Percentiles rank a stretch among this genome's conserved stretches.
Conservation (phyloP, 352 stramenopile genomes). For the Phytophthora ramorum region DNA sequence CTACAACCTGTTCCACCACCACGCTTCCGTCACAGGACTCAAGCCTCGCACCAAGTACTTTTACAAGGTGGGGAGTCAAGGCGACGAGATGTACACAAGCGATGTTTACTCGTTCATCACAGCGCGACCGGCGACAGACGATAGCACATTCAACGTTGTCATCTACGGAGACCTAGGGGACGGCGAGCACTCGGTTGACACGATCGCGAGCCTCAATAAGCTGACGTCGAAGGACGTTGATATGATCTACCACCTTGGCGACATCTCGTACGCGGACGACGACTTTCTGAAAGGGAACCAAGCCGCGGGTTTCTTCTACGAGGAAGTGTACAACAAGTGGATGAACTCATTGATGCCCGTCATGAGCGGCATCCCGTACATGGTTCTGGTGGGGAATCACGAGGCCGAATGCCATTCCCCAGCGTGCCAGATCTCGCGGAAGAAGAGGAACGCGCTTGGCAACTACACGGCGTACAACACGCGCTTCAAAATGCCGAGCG, state of each 20-base stretch:
- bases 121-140: slow-evolving; percentile 27
- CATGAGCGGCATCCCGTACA: slow-evolving; percentile 78
- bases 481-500: slow-evolving; percentile 87
- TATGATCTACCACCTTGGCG: slow-evolving; percentile 77
- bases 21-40: slow-evolving; percentile 40
- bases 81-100: slow-evolving; percentile 35
- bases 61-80: slow-evolving; percentile 53
- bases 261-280: slow-evolving; percentile 64
- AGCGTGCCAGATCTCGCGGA: slow-evolving; percentile 51
- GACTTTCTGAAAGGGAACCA: slow-evolving; percentile 34
- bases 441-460: slow-evolving; percentile 60
- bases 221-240: slow-evolving; percentile 45
- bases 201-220: slow-evolving; percentile 49
- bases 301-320: slow-evolving; percentile 79
- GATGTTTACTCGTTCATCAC: slow-evolving; percentile 45
- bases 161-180: slow-evolving; percentile 70
- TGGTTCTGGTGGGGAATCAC: slow-evolving; percentile 88
- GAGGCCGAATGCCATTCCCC: slow-evolving; percentile 89
- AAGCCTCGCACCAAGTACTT: slow-evolving; percentile 49
- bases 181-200: slow-evolving; percentile 43
- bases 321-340: slow-evolving; percentile 88
- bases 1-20: slow-evolving; percentile 56
- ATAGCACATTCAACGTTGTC: slow-evolving; percentile 50
- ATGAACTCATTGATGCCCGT: slow-evolving; percentile 70
- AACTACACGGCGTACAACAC: slow-evolving; percentile 90